Conservation (phyloP, 495 filamentous ascomycete genomes). For the Aspergillus hancockii region DNA sequence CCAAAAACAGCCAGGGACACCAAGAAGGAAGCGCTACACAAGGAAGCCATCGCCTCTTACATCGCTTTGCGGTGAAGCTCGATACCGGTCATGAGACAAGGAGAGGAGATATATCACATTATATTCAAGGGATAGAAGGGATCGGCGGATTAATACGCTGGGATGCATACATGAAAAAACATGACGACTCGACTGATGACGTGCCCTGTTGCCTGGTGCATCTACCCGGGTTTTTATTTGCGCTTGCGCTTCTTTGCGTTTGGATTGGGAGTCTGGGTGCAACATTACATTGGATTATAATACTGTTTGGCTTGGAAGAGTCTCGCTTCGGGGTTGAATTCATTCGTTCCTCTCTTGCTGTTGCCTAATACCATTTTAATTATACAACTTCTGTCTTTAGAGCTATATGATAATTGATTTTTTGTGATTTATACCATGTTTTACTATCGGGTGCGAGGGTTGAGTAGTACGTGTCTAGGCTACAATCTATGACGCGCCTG, state of each 20-base stretch:
- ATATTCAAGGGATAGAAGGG: background rate
- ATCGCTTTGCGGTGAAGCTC: slow-evolving; percentile 26
- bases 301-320: background rate
- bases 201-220: background rate
- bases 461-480: too few relatives aligned
- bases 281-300: background rate
- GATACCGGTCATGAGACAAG: too few relatives aligned
- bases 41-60: slow-evolving; percentile 36
- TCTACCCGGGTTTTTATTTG: background rate
- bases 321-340: too few relatives aligned
- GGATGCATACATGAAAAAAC: background rate
- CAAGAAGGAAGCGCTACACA: slow-evolving; percentile 23
- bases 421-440: too few relatives aligned
- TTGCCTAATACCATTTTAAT: too few relatives aligned
- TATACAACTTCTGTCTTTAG: too few relatives aligned
- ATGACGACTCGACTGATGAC: background rate
- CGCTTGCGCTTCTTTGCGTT: background rate
- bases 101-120: background rate
- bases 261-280: background rate
- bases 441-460: too few relatives aligned
- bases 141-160: background rate
- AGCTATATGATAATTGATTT: too few relatives aligned
- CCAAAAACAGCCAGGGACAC: slow-evolving; percentile 9
- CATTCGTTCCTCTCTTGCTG: too few relatives aligned
- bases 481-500: too few relatives aligned